Evolutionary conservation across 148 eudicot genomes (phyloP).

Genomic region (Limonium bicolor): DNA sequence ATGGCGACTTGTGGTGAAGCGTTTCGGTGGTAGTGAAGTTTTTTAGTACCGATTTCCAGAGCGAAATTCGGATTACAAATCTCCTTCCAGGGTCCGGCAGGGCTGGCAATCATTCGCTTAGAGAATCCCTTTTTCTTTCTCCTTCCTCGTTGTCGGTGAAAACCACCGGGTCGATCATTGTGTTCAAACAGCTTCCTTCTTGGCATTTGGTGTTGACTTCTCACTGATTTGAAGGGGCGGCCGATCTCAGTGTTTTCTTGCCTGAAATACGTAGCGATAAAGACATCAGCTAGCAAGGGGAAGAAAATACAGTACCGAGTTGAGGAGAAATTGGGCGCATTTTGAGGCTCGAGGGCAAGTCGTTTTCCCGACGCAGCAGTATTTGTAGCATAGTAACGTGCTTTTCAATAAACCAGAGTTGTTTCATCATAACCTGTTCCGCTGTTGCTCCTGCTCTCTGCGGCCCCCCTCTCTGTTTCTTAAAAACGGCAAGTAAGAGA

Average conservation of each 20-base stretch:
- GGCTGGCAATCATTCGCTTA: no score
- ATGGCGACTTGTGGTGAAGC: no score
- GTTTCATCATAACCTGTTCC: constrained; percentile 20
- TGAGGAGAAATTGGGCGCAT: neutral
- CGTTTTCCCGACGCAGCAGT: constrained; percentile 22
- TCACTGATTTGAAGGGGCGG: constrained; percentile 3
- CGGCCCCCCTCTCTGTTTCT: neutral
- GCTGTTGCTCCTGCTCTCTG: constrained; percentile 3
- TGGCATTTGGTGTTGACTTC: no score
- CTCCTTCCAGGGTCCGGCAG: no score
- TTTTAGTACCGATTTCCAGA: no score
- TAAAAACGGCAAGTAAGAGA: neutral
- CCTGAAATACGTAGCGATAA: neutral
- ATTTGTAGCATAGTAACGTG: constrained; percentile 5
- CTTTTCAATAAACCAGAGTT: constrained; percentile 22
- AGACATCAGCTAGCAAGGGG: no score
- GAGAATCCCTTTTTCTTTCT: no score
- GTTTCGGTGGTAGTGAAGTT: no score
- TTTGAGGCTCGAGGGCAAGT: constrained; percentile 27
- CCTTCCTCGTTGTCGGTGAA: no score
- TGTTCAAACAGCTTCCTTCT: no score
- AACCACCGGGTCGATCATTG: no score
- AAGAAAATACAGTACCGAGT: neutral
- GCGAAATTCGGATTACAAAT: no score
- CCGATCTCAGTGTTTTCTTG: neutral